A percentile compares a stretch with the other conserved stretches of the same genome.
Evolutionary conservation across 805 yeast genomes (phyloP).

Genomic region (Lipomyces starkeyi): DNA sequence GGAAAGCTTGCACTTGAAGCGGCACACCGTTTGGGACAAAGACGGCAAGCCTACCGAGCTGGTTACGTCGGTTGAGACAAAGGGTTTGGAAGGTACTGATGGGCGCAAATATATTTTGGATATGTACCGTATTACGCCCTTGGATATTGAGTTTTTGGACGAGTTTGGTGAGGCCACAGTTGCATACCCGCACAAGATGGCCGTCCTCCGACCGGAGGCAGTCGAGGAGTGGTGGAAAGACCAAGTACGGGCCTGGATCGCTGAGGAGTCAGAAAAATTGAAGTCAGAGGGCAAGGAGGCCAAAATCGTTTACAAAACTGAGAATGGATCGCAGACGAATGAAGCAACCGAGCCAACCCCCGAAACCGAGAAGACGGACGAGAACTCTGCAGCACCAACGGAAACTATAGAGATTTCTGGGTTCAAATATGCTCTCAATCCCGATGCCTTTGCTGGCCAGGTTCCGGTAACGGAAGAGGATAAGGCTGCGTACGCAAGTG

Average conservation of each 20-base stretch:
- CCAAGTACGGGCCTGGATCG: conserved; percentile 61
- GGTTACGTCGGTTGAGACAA: conserved; percentile 75
- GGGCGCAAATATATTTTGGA: conserved; percentile 85
- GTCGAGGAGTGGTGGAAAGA: conserved; percentile 87
- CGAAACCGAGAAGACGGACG: conserved; percentile 29
- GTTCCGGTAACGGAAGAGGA: conserved; percentile 48
- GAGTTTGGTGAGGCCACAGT: conserved; percentile 51
- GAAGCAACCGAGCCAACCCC: conserved; percentile 40
- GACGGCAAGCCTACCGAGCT: conserved; percentile 56
- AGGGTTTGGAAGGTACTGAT: conserved; percentile 86
- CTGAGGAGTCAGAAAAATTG: conserved; percentile 56
- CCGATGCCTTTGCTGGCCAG: conserved; percentile 68
- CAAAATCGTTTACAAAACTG: conserved; percentile 23
- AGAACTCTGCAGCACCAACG: conserved; percentile 9
- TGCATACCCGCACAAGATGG: conserved; percentile 80
- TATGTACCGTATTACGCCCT: conserved; percentile 80
- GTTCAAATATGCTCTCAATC: conserved; percentile 65
- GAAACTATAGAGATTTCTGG: conserved; percentile 29
- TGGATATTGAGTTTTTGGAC: conserved; percentile 79
- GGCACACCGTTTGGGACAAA: conserved; percentile 62
- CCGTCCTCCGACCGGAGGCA: conserved; percentile 83
- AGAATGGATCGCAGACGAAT: conserved; percentile 19
- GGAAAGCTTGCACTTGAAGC: conserved; percentile 76
- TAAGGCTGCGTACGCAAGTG: conserved; percentile 52
- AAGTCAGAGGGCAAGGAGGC: conserved; percentile 50